These are phyloP conservation scores for Lathyrus oleraceus DNA, from an alignment of 306 rosid genomes.

Conservation along the genomic window DNA sequence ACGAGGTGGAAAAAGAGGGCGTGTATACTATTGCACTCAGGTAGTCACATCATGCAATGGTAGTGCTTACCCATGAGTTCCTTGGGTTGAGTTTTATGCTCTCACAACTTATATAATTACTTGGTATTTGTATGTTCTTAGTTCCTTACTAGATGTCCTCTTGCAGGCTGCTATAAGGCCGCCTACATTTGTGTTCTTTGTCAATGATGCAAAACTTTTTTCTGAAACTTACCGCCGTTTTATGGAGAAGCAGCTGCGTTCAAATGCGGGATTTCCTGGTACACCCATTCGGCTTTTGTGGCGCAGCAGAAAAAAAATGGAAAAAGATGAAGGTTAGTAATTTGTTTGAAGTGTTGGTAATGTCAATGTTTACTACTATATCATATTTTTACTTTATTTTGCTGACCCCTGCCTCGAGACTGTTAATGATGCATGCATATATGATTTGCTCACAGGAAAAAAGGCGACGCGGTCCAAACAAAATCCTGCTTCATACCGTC, in stretches of 20 bases:
- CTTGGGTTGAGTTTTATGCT: not conserved
- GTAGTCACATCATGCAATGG: conserved; percentile 39
- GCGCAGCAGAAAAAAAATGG: conserved; percentile 80
- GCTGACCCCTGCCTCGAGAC: not conserved
- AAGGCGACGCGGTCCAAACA: conserved; percentile 43
- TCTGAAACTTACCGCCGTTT: conserved; percentile 82
- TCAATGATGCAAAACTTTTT: conserved; percentile 90
- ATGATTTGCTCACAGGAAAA: conserved; percentile 56
- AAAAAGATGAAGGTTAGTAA: conserved; percentile 65
- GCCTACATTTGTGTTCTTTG: conserved; percentile 93
- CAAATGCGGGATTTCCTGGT: conserved; percentile 88
- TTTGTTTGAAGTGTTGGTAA: conserved; percentile 24
- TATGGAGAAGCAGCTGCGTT: conserved; percentile 88
- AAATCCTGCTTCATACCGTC: conserved; percentile 42
- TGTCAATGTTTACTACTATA: conserved; percentile 6
- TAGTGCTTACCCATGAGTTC: conserved; percentile 6
- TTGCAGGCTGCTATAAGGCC: conserved; percentile 97
- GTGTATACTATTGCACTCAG: conserved; percentile 96
- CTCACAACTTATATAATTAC: not conserved
- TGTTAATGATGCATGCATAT: conserved; percentile 7
- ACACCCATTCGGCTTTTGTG: conserved; percentile 90
- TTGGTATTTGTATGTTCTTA: not conserved
- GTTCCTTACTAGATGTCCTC: conserved; percentile 20
- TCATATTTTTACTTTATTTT: not conserved
- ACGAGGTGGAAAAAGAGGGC: conserved; percentile 90